Base-by-base conservation (phyloP, 225 moss, liverwort and hornwort genomes). In the Straminergon stramineum region DNA sequence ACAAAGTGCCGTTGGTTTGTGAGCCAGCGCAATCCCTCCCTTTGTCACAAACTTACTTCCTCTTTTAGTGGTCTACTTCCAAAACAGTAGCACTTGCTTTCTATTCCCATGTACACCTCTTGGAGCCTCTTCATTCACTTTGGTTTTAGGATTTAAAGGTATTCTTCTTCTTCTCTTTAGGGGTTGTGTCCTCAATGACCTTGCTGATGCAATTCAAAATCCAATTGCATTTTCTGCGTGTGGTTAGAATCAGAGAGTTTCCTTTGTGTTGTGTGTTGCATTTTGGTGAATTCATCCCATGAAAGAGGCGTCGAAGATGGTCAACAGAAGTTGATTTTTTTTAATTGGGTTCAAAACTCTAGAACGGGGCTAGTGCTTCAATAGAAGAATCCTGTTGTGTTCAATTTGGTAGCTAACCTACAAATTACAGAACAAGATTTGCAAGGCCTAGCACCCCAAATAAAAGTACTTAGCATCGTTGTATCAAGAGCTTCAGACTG, bases 41-140 rank as follows among this genome's bases (percentile, higher is more conserved):
- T 81, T 79, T 99, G 56, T 52, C 96, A 3, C 99, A 96, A 82
- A 97, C 95, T 10, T 99, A 97, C 83, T 97, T 93, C 60, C 93
- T 99, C 41, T 97, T 86, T 23, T 86, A 76, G n/a, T 27, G 30
- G 2, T 41, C 41, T 60, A 17, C n/a, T n/a, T n/a, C 56, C 16
- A 27, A 60, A 80, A 39, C 30, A 56, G 60, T 13, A 62, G 31
- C 62, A 41, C 81, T 62, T 43, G 43, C 14, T 61, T 19, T 60
- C 9, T 18, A 60, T 80, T 37, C 37, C n/a, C n/a, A 26, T 79
- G 17, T 57, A 39, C 8, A 3, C 9, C 77, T 35, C 77, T 55
- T 55, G 77, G 35, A 56, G 78, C 37, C 37, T 78, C 37, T 78
- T 78, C 24, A n/a, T 79, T 26, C 57, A 57, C 26, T 5, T 79